Evolutionary conservation across 352 stramenopile species (phyloP).

Genomic region (Phytopythium ostracodes): DNA sequence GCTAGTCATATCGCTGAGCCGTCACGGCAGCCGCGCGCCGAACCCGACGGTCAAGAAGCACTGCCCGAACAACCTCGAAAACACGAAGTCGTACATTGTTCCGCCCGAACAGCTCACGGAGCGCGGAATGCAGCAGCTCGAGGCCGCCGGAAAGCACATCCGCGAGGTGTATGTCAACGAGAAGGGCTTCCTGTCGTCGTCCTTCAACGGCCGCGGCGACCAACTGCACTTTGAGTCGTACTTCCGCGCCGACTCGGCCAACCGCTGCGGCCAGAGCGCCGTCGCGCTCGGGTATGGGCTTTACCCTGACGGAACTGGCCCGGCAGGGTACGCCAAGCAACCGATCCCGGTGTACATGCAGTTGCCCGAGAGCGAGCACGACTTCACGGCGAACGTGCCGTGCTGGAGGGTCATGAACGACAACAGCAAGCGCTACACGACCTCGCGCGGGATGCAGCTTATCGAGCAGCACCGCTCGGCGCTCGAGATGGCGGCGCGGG

Average conservation of each 20-base stretch:
- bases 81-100: conserved; percentile 54
- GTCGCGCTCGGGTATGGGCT: conserved; percentile 64
- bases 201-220: conserved; percentile 55
- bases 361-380: conserved; percentile 71
- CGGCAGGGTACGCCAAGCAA: conserved; percentile 50
- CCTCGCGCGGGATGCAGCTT: conserved; percentile 28
- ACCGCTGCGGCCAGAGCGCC: conserved; percentile 66
- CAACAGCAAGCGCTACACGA: conserved; percentile 44
- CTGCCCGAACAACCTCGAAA: conserved; percentile 63
- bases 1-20: conserved; percentile 61
- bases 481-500: conserved; percentile 25
- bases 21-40: conserved; percentile 67
- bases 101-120: conserved; percentile 73
- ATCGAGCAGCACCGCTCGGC: conserved; percentile 38
- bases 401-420: conserved; percentile 58
- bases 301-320: conserved; percentile 63
- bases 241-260: conserved; percentile 65
- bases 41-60: conserved; percentile 58
- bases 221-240: conserved; percentile 66
- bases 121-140: conserved; percentile 67
- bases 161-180: conserved; percentile 67
- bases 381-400: conserved; percentile 68
- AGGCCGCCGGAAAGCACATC: conserved; percentile 53
- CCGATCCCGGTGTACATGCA: conserved; percentile 79
- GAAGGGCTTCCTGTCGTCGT: conserved; percentile 56